A percentile compares a stretch with the other conserved stretches of the same genome.
Conservation (phyloP, 805 yeast genomes). For the Sugiyamaella mastotermitis region DNA sequence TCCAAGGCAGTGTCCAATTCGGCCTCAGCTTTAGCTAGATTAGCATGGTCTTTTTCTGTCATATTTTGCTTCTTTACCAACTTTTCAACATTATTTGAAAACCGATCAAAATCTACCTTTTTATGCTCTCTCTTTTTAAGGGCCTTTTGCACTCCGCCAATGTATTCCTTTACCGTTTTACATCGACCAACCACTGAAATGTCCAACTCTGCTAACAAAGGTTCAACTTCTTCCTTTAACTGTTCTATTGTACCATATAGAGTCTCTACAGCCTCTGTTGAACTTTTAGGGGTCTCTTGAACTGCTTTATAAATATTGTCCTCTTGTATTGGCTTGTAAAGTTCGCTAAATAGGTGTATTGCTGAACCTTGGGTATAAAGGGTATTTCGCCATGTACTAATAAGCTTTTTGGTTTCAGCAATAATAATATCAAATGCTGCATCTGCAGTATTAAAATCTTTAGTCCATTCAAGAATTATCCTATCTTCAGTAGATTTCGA, state of each 20-base stretch:
- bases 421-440: conserved; percentile 25
- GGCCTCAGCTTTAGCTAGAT: conserved; percentile 22
- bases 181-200: conserved; percentile 18
- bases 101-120: conserved; percentile 33
- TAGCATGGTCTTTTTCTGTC: conserved; percentile 26
- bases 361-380: conserved; percentile 19
- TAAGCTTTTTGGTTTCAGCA: conserved; percentile 21
- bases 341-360: conserved; percentile 15
- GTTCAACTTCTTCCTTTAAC: conserved; percentile 20
- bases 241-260: conserved; percentile 22
- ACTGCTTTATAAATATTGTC: conserved; percentile 22
- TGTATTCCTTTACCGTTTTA: conserved; percentile 21
- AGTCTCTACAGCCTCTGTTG: conserved; percentile 23
- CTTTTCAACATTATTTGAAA: conserved; percentile 28
- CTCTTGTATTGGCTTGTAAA: conserved; percentile 26
- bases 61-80: conserved; percentile 21
- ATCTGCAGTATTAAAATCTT: conserved; percentile 30
- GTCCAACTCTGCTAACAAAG: conserved; percentile 23
- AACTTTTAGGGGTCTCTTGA: conserved; percentile 27
- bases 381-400: conserved; percentile 22
- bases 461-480: conserved; percentile 30
- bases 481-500: conserved; percentile 30
- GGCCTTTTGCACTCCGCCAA: conserved; percentile 27
- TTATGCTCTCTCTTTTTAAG: conserved; percentile 33
- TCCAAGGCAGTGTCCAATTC: conserved; percentile 29